These are phyloP conservation scores for Amanita molliuscula DNA, from an alignment of 768 basidiomycete genomes.

Conservation along the genomic window DNA sequence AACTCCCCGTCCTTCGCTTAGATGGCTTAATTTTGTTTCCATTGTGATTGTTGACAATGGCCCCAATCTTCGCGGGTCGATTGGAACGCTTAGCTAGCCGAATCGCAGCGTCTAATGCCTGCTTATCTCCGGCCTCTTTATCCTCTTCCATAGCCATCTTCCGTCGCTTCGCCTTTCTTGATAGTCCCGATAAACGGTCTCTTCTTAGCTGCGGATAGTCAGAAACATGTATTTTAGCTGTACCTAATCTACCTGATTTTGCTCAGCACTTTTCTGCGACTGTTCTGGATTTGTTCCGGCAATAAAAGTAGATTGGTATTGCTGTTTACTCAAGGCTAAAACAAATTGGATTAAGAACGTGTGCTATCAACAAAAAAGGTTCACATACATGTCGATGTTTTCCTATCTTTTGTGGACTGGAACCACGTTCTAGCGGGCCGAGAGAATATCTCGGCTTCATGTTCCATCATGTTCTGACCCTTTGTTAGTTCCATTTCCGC, in stretches of 20 bases:
- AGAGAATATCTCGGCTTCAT: slow-evolving; percentile 85
- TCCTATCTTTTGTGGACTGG: slow-evolving; percentile 79
- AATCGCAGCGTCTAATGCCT: slow-evolving; percentile 60
- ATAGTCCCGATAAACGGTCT: slow-evolving; percentile 72
- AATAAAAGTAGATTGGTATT: slow-evolving; percentile 52
- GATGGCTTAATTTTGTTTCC: slow-evolving; percentile 24
- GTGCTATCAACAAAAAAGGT: neutral
- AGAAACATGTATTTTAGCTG: slow-evolving; percentile 1
- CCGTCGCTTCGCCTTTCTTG: slow-evolving; percentile 79
- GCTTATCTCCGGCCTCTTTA: slow-evolving; percentile 43
- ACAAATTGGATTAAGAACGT: neutral
- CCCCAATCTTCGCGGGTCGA: slow-evolving; percentile 67
- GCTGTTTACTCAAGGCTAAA: slow-evolving; percentile 65
- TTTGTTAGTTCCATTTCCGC: slow-evolving; percentile 97
- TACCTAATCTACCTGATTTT: slow-evolving; percentile 28
- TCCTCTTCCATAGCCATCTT: slow-evolving; percentile 83
- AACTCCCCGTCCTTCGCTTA: slow-evolving; percentile 9
- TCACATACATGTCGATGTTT: slow-evolving; percentile 58
- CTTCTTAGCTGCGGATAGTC: slow-evolving; percentile 47
- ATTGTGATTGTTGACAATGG: slow-evolving; percentile 17
- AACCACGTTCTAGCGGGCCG: slow-evolving; percentile 99
- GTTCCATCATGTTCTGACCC: slow-evolving; percentile 91
- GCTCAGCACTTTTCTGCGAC: slow-evolving; percentile 20
- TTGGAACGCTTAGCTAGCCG: slow-evolving; percentile 78
- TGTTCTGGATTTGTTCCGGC: slow-evolving; percentile 26